Conservation (phyloP, 495 filamentous ascomycete genomes). For the Penicillium macrosclerotiorum region DNA sequence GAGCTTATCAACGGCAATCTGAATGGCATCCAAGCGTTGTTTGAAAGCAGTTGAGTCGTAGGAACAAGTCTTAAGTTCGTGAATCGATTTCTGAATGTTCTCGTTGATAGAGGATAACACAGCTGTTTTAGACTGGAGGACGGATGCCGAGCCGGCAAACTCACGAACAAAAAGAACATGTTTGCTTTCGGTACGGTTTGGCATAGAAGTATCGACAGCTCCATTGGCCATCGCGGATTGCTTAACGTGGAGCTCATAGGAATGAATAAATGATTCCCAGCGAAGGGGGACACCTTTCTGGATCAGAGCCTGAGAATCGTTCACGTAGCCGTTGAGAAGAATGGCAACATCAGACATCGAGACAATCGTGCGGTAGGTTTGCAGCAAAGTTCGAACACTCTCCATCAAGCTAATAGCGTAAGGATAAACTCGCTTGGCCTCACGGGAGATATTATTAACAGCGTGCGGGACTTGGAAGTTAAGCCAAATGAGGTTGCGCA, state of each 20-base stretch:
- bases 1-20: slow-evolving; percentile 87
- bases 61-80: slow-evolving; percentile 79
- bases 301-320: slow-evolving; percentile 77
- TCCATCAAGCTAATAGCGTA: slow-evolving; percentile 98
- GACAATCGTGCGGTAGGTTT: slow-evolving; percentile 77
- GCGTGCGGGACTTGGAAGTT: slow-evolving; percentile 89
- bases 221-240: slow-evolving; percentile 60
- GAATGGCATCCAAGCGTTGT: slow-evolving; percentile 75
- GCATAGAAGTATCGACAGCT: slow-evolving; percentile 54
- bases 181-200: slow-evolving; percentile 72
- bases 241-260: slow-evolving; percentile 87
- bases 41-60: slow-evolving; percentile 77
- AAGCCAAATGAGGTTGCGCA: slow-evolving; percentile 92
- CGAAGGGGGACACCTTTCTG: slow-evolving; percentile 81
- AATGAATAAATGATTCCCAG: slow-evolving; percentile 97
- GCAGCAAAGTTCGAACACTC: slow-evolving; percentile 82
- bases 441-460: slow-evolving; percentile 93
- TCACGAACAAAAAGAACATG: slow-evolving; percentile 95
- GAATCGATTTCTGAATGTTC: slow-evolving; percentile 77
- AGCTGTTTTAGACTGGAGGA: slow-evolving; percentile 81
- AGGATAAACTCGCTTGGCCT: slow-evolving; percentile 94
- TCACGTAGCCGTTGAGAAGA: slow-evolving; percentile 84
- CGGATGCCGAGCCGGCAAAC: slow-evolving; percentile 78
- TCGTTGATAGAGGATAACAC: slow-evolving; percentile 74
- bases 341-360: slow-evolving; percentile 84